Base-by-base conservation (phyloP, 2,329 filamentous ascomycete species). In the Calonectria ilicicola region DNA sequence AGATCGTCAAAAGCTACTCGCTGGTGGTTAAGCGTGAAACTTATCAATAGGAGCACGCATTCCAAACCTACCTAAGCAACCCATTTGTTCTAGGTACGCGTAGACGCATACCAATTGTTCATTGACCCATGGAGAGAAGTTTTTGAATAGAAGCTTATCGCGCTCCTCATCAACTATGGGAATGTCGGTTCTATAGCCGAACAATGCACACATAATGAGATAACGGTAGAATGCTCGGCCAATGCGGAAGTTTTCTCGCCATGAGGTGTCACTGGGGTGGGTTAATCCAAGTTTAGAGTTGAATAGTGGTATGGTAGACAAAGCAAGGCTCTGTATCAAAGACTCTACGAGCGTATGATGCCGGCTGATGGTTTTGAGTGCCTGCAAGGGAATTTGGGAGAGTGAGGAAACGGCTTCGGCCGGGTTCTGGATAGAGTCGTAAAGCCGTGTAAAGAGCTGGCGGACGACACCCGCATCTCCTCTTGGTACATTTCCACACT, bases 91-190 rank as follows among this genome's bases (percentile, higher is more conserved):
- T 2, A 66, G 47, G 47, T 56, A 66, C 2, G 32, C 14, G 35
- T 66, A 56, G 7, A 42, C 47, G 23, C 64, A 66, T 8, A 56
- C 12, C 64, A 66, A 9, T n/a, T 66, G 64, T 27, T 53, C 64
- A 26, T 66, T 66, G 9, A 66, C 64, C 64, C 64, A 66, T 2
- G 64, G 64, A 2, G 64, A 66, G 9, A 42, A 66, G 4, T 3
- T 4, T 1, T 29, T 26, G 23, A 66, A 66, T n/a, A 66, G 29
- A 17, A 35, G 21, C 8, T 10, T 4, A 12, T 15, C 19, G 8
- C 21, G 26, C 19, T 32, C 29, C 1, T 53, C 5, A 14, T 26
- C 15, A 9, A 19, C 14, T 3, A 51, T 51, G 14, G 17, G 5
- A 29, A 51, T 23, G 17, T 53, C 27, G 7, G 3, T 17, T 19